Evolutionary conservation across 331 rosid genomes (phyloP).

Genomic region (Telfairia occidentalis): DNA sequence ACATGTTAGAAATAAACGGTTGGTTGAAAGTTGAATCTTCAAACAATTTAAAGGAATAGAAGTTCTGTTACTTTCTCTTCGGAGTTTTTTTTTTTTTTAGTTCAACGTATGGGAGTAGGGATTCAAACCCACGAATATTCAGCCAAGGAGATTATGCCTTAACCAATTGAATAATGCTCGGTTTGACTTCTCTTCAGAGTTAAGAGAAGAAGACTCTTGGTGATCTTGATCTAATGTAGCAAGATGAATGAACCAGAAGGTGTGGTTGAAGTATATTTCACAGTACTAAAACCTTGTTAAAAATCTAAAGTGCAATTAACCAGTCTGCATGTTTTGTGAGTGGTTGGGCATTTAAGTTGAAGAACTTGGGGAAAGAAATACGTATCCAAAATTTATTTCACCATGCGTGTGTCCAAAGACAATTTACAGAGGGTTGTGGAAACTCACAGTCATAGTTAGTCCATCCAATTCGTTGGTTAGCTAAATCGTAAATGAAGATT

Average conservation of each 20-base stretch:
- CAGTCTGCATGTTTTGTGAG: neutral
- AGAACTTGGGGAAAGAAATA: neutral
- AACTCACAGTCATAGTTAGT: constrained; percentile 89
- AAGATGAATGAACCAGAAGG: neutral
- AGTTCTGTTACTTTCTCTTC: neutral
- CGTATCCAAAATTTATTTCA: neutral
- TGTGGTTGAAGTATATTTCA: constrained; percentile 1
- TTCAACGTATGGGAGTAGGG: too few relatives aligned
- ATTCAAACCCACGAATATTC: too few relatives aligned
- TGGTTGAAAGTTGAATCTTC: neutral
- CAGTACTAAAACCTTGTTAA: neutral
- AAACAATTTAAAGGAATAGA: neutral
- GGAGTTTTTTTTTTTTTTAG: too few relatives aligned
- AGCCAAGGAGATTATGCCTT: too few relatives aligned
- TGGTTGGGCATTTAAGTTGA: neutral
- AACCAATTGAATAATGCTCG: too few relatives aligned
- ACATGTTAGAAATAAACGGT: neutral
- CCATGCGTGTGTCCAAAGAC: neutral
- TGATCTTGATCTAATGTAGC: neutral
- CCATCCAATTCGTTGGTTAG: constrained; percentile 86
- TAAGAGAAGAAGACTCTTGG: neutral
- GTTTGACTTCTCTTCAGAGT: neutral
- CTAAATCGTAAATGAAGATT: constrained; percentile 80
- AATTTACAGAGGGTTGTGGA: constrained; percentile 5
- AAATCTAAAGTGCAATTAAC: neutral